Base-by-base conservation (phyloP, 768 basidiomycete genomes). In the Agrocybe praecox region DNA sequence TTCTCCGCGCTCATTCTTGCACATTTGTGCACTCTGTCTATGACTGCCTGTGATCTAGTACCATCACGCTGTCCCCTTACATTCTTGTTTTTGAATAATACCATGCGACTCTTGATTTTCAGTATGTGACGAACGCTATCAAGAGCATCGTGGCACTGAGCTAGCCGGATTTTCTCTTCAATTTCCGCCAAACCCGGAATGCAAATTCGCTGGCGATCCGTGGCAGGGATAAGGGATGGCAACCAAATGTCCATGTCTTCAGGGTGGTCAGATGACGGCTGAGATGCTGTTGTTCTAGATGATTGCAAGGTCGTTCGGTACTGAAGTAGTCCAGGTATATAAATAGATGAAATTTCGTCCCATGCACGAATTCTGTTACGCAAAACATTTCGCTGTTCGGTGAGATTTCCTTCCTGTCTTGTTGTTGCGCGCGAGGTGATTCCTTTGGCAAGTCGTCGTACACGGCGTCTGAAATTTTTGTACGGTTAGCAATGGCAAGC, bases 401-500 rank as follows among this genome's bases (percentile, higher is more conserved):
- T 29, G 0, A 65, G 43, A 8, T 12, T 24, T n/a, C 46, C 58
- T 5, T 56, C 55, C 40, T 56, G 36, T 49, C 33, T 24, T 14
- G n/a, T 18, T 23, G 49, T 59, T 6, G 43, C 12, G 19, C 46
- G 19, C 1, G 23, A 15, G 54, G 56, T 32, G 54, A 57, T 6
- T 65, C 53, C 32, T 22, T 42, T 56, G 2, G 51, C 60, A 1
- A 56, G 34, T 1, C 34, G 40, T 1, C 46, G 19, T 6, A 62
- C 18, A 2, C 57, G 53, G 19, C 55, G 46, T 48, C 62, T 63
- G n/a, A n/a, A n/a, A n/a, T n/a, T n/a, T n/a, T n/a, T n/a, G n/a
- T n/a, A n/a, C n/a, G n/a, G n/a, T n/a, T n/a, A n/a, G n/a, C n/a
- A n/a, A n/a, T n/a, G n/a, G n/a, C n/a, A n/a, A 21, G 10, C 19